phyloP scores from a whole-genome alignment of 495 filamentous ascomycete species.

The Lasiosphaeriaceae sp. region DNA sequence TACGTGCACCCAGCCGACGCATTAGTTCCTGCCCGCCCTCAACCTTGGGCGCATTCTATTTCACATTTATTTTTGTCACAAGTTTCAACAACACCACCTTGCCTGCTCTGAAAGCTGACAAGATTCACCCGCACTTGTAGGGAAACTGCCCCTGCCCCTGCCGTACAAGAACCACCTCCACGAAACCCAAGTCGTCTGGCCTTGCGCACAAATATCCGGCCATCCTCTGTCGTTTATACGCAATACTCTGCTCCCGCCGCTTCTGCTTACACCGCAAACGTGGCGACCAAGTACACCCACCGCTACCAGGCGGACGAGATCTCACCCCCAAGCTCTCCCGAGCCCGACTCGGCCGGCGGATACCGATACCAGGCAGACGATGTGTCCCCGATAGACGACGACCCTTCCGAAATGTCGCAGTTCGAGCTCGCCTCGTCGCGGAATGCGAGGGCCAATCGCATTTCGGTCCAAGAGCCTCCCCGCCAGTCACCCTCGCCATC shows the following conservation, averaged over 20 bases:
- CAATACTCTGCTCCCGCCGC: conserved; percentile 23
- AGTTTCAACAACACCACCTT: too few species aligned
- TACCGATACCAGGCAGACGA: conserved; percentile 36
- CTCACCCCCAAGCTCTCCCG: conserved; percentile 49
- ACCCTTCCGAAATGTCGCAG: conserved; percentile 30
- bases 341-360: conserved; percentile 23
- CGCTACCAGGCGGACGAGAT: conserved; percentile 35
- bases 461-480: conserved; percentile 5
- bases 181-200: conserved; percentile 30
- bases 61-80: too few species aligned
- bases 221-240: conserved; percentile 41
- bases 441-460: conserved; percentile 5
- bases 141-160: conserved; percentile 28
- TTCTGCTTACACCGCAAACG: conserved; percentile 28
- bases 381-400: conserved; percentile 53
- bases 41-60: too few species aligned
- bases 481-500: conserved; percentile 5
- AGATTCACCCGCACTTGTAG: conserved; percentile 10
- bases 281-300: conserved; percentile 28
- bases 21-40: too few species aligned
- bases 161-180: conserved; percentile 30
- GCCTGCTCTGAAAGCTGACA: conserved; percentile 11
- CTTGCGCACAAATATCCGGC: conserved; percentile 30
- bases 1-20: too few species aligned
- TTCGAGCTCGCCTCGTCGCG: conserved; percentile 14